Evolutionary conservation across 2,329 filamentous ascomycete species (phyloP).

Genomic region (Ascochyta lentis): DNA sequence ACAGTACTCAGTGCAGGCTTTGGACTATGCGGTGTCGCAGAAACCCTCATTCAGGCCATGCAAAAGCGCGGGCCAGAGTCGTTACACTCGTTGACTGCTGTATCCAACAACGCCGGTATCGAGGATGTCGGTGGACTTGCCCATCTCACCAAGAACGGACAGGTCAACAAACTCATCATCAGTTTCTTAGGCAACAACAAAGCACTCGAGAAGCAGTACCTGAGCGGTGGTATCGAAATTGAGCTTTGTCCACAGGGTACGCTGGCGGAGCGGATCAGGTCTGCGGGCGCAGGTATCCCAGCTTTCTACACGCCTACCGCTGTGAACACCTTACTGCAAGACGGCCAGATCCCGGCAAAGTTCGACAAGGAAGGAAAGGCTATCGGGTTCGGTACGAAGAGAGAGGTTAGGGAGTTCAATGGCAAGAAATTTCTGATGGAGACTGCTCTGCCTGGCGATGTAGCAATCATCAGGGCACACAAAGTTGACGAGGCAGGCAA

Average conservation of each 20-base stretch:
- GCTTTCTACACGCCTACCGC: conserved; percentile 82
- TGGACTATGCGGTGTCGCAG: conserved; percentile 49
- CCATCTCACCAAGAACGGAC: conserved; percentile 70
- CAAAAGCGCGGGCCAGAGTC: conserved; percentile 38
- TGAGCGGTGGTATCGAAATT: conserved; percentile 74
- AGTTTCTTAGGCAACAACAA: conserved; percentile 83
- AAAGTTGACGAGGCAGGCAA: conserved; percentile 80
- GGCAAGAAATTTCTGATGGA: conserved; percentile 80
- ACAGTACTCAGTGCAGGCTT: conserved; percentile 50
- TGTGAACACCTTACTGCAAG: conserved; percentile 68
- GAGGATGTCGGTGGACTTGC: conserved; percentile 71
- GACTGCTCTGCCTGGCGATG: conserved; percentile 75
- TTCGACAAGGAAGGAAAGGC: conserved; percentile 65
- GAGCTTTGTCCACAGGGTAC: conserved; percentile 81
- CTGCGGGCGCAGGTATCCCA: conserved; percentile 77
- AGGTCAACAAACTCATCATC: conserved; percentile 75
- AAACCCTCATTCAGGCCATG: conserved; percentile 49
- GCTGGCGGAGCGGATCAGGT: conserved; percentile 73
- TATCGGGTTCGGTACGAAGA: conserved; percentile 67
- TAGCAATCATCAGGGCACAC: conserved; percentile 77
- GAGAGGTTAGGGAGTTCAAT: conserved; percentile 75
- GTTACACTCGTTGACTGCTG: conserved; percentile 66
- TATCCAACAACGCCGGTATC: conserved; percentile 81
- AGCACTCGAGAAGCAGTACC: conserved; percentile 73
- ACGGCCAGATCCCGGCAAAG: conserved; percentile 70